Base-by-base conservation (phyloP, 2,329 filamentous ascomycete species). In the Myriosclerotinia curreyana region DNA sequence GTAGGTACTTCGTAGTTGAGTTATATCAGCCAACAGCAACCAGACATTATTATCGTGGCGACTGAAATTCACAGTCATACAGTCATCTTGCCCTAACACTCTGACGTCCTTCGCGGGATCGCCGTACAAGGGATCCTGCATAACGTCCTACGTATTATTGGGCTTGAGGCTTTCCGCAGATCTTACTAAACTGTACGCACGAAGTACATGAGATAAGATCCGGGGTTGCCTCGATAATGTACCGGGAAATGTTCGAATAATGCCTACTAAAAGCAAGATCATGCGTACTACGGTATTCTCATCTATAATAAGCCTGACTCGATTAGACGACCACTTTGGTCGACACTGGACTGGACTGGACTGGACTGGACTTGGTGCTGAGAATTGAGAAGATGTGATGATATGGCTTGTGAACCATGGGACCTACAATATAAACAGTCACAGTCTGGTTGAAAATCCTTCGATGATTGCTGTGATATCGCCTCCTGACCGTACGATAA, bases 61-160 rank as follows among this genome's bases (percentile, higher is more conserved):
- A 42, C 28, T 31, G 12, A 42, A 42, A 20, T 42, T 9, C n/a
- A n/a, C n/a, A n/a, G n/a, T n/a, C n/a, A n/a, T n/a, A 8, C 15
- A 42, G 15, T 44, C 11, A 31, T 55, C 38, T 55, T 44, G 40
- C 53, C 53, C 28, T 31, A 31, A 6, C 28, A 31, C n/a, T n/a
- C n/a, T n/a, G n/a, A 52, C 59, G 36, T 61, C 59, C 53, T 38
- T 25, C 11, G 36, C 36, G 59, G 38, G n/a, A 42, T 62, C 38
- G 15, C 49, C 59, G 38, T 20, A 25, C 59, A 62, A 20, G 59
- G 59, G 49, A 25, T 9, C 22, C 17, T n/a, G 59, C 49, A 34
- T 25, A 28, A n/a, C n/a, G n/a, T n/a, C n/a, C n/a, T n/a, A n/a
- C n/a, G n/a, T n/a, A n/a, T n/a, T n/a, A n/a, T n/a, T n/a, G n/a